A percentile compares a stretch with the other conserved stretches of the same genome.
Evolutionary conservation across 192 early-diverging fungal species (phyloP).

Genomic region (Entophlyctis luteolus): DNA sequence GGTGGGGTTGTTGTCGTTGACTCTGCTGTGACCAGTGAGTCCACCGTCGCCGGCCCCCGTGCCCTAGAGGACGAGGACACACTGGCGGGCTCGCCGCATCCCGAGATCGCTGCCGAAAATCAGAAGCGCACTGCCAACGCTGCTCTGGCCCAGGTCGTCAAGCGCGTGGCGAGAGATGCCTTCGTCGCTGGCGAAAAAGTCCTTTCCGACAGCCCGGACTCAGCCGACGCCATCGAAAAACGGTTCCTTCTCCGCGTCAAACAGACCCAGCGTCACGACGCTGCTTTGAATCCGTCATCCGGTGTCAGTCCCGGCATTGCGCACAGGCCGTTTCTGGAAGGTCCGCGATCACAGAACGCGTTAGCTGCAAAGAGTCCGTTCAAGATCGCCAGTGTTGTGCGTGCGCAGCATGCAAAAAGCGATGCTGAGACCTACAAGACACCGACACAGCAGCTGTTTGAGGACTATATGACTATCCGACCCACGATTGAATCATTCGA

Average conservation of each 20-base stretch:
- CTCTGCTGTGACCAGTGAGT: no score
- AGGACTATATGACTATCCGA: slow-evolving; percentile 37
- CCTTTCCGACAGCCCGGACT: background rate
- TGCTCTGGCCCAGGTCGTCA: background rate
- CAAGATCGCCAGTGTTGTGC: background rate
- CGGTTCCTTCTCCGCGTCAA: background rate
- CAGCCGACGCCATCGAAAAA: background rate
- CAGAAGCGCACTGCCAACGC: background rate
- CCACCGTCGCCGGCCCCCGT: no score
- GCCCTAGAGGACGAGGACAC: no score
- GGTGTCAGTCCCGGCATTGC: background rate
- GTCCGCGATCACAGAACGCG: background rate
- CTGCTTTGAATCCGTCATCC: background rate
- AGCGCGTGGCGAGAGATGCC: background rate
- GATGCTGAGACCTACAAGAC: slow-evolving; percentile 31
- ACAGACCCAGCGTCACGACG: background rate
- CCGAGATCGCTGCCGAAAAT: background rate
- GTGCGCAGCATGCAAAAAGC: slow-evolving; percentile 1
- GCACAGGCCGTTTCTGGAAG: slow-evolving; percentile 1
- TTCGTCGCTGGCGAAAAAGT: background rate
- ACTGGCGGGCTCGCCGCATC: background rate
- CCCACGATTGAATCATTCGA: slow-evolving; percentile 28
- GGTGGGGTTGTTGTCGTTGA: no score
- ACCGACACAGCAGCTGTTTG: slow-evolving; percentile 32
- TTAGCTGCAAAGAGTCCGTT: background rate